Evolutionary conservation across 495 filamentous ascomycete genomes (phyloP), one percentile per base, ranked within the genome.

Genomic region (Hyaloscypha bicolor): DNA sequence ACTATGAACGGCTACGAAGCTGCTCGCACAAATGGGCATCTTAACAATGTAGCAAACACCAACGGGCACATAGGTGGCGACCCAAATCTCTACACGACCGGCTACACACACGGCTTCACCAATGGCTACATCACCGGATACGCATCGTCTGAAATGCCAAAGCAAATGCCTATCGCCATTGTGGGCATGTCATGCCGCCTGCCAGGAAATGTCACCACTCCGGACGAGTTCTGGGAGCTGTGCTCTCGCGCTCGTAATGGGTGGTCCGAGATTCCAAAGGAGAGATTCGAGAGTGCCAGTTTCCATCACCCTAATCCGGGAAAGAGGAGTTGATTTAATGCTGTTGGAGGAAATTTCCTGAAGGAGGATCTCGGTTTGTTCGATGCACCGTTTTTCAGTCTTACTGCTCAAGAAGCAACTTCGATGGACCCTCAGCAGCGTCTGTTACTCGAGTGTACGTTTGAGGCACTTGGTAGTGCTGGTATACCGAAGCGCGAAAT

Each of bases 181-280:
- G 77, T 90, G 53, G 85, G 86, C 42, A 81, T 90, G 78, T 81
- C 81, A 30, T 89, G 85, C 67, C 82, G 86, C 32, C 85, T 91
- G 64, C 86, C 88, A 14, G 86, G 81, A 9, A 81, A 83, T 66
- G 83, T 82, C 53, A 78, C 79, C 39, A 81, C 73, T 64, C 82
- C 83, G 16, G 78, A 80, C 42, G 80, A 78, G 56, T 80, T 90
- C 63, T 91, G 87, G 87, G 73, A 87, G 48, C 61, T 81, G 57
- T 62, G 81, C 45, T 72, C 78, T 31, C 65, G 75, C 31, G 80
- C 89, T 69, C 71, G 86, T 55, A 70, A 76, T 30, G 75, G 78
- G 6, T 73, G 75, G 74, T 77, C 77, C 6, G 69, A 77, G 14
- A 74, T 84, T 6, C 81, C 82, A 4, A 77, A 78, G 61, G 81